Percentiles rank a stretch among this genome's conserved stretches.
Conservation (phyloP, 108 stramenopile genomes). For the Nitzschia inconspicua region DNA sequence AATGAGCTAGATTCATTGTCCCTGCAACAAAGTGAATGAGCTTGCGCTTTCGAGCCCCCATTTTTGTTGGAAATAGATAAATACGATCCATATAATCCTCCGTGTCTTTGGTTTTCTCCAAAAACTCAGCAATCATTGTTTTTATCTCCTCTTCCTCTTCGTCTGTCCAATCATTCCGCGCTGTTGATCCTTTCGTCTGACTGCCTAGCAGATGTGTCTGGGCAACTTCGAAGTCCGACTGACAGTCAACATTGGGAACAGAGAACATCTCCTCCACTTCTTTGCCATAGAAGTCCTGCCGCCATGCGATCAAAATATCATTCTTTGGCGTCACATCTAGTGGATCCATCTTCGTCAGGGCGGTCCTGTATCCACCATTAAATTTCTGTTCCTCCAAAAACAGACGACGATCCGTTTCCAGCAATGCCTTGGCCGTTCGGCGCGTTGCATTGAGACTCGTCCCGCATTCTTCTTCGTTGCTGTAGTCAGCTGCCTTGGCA, state of each 20-base stretch:
- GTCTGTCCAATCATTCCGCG: slow-evolving; percentile 45
- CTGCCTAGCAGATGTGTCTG: slow-evolving; percentile 36
- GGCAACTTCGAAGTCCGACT: slow-evolving; percentile 42
- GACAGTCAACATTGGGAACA: slow-evolving; percentile 23
- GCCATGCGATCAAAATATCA: slow-evolving; percentile 72
- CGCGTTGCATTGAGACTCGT: slow-evolving; percentile 55
- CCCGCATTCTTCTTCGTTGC: slow-evolving; percentile 39
- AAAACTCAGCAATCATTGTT: slow-evolving; percentile 32
- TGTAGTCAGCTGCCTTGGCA: slow-evolving; percentile 73
- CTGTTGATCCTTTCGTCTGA: neutral
- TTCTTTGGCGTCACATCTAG: slow-evolving; percentile 70
- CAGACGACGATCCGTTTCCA: slow-evolving; percentile 67
- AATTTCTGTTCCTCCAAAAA: slow-evolving; percentile 49
- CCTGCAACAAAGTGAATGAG: slow-evolving; percentile 67
- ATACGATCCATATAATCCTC: slow-evolving; percentile 6
- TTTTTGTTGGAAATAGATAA: slow-evolving; percentile 33
- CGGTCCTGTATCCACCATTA: slow-evolving; percentile 34
- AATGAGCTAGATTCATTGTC: slow-evolving; percentile 50
- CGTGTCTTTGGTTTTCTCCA: slow-evolving; percentile 7
- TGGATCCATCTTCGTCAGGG: slow-evolving; percentile 65
- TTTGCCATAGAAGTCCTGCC: neutral
- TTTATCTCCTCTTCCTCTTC: slow-evolving; percentile 47
- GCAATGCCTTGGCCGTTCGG: slow-evolving; percentile 69
- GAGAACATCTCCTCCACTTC: neutral
- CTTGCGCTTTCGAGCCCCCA: slow-evolving; percentile 60